A percentile compares a stretch with the other conserved stretches of the same genome.
Evolutionary conservation across 495 filamentous ascomycete species (phyloP).

Genomic region (Penicillium lagena): DNA sequence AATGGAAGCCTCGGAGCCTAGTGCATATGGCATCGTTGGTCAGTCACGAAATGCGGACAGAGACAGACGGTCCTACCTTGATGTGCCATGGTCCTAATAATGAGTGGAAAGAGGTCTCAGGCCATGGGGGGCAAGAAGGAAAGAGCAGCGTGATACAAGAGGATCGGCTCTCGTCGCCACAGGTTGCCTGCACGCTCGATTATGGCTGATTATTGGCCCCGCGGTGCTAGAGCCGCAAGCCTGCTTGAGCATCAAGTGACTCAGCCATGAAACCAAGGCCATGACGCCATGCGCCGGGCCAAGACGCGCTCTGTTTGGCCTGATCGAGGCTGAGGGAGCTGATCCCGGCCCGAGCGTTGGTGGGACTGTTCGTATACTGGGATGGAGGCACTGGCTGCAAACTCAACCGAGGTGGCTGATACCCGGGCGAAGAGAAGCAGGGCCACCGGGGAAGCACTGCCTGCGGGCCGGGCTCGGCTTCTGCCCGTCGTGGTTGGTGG

Average conservation of each 20-base stretch:
- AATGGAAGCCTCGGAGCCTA: slow-evolving; percentile 22
- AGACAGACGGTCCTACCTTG: slow-evolving; percentile 7
- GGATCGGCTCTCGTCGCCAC: slow-evolving; percentile 7
- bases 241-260: slow-evolving; percentile 21
- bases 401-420: slow-evolving; percentile 2
- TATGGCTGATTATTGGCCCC: neutral
- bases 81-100: slow-evolving; percentile 7
- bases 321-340: slow-evolving; percentile 4
- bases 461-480: neutral
- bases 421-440: slow-evolving; percentile 9
- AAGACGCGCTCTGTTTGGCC: slow-evolving; percentile 5
- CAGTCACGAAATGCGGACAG: neutral
- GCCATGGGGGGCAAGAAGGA: slow-evolving; percentile 2
- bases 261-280: slow-evolving; percentile 8
- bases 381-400: neutral
- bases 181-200: neutral
- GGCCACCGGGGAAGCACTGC: slow-evolving; percentile 4
- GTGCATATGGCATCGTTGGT: neutral
- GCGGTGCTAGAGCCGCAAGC: slow-evolving; percentile 11
- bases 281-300: slow-evolving; percentile 16
- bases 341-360: neutral
- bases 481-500: too few species aligned
- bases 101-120: neutral
- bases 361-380: neutral
- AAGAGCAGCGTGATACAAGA: too few species aligned